Evolutionary conservation across 768 basidiomycete genomes (phyloP).

Genomic region (Lentinula raphanica): DNA sequence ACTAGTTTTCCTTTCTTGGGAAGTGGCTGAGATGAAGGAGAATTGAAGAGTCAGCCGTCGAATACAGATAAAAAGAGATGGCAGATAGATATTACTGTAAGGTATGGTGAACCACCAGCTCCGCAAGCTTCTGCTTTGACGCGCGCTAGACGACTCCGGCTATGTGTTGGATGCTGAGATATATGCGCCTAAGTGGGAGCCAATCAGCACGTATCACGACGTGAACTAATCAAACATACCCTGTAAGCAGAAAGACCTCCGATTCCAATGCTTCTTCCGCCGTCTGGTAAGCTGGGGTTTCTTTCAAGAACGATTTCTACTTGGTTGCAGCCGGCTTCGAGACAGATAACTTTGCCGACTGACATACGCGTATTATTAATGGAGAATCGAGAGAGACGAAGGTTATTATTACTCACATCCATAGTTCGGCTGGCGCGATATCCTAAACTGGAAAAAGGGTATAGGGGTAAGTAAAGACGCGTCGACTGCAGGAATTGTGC

Average conservation of each 20-base stretch:
- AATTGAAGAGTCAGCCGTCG: neutral
- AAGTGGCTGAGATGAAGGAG: neutral
- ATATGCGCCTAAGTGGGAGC: neutral
- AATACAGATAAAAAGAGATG: neutral
- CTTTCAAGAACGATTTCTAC: neutral
- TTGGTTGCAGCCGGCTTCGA: neutral
- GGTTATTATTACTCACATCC: neutral
- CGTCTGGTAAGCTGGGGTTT: neutral
- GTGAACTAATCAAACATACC: neutral
- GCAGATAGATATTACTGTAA: neutral
- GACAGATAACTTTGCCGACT: slow-evolving; percentile 3
- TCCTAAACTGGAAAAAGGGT: neutral
- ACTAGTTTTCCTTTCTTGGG: neutral
- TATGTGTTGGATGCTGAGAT: slow-evolving; percentile 1
- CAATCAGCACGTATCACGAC: neutral
- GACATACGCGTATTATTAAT: neutral
- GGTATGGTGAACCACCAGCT: neutral
- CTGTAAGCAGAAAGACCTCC: slow-evolving; percentile 1
- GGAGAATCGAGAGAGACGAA: neutral
- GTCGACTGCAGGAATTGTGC: neutral
- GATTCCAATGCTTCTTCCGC: slow-evolving; percentile 2
- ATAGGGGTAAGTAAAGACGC: neutral
- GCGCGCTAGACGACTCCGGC: neutral
- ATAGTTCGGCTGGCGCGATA: neutral
- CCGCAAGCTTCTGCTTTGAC: neutral